Percentiles rank a stretch among this genome's conserved stretches.
phyloP scores from a whole-genome alignment of 768 basidiomycete genomes.

The Pleurotus salmoneostramineus region DNA sequence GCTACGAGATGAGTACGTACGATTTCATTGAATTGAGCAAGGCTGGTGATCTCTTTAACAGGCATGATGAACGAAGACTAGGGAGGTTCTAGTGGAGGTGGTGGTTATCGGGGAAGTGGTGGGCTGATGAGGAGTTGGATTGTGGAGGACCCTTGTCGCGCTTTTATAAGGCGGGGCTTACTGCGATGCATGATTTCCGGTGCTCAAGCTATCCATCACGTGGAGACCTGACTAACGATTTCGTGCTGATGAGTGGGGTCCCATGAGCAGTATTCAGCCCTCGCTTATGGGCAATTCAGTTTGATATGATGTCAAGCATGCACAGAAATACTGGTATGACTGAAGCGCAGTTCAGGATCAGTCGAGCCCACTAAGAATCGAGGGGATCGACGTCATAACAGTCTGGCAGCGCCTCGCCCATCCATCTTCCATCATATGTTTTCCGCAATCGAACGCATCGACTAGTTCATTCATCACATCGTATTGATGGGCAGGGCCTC shows the following conservation, averaged over 20 bases:
- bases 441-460: too few species aligned
- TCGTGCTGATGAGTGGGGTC: not conserved
- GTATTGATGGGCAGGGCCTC: too few species aligned
- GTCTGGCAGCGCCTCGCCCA: too few species aligned
- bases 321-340: too few species aligned
- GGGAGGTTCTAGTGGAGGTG: not conserved
- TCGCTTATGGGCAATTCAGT: not conserved
- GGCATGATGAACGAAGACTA: not conserved
- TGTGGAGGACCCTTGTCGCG: not conserved
- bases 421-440: too few species aligned
- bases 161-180: not conserved
- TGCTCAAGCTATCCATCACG: not conserved
- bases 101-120: not conserved
- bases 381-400: too few species aligned
- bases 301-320: not conserved
- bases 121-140: not conserved
- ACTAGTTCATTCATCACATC: too few species aligned
- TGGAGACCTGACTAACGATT: conserved; percentile 4
- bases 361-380: too few species aligned
- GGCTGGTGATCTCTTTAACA: not conserved
- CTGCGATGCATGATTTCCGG: too few species aligned
- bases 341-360: too few species aligned
- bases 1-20: conserved; percentile 1
- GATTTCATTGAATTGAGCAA: not conserved
- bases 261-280: not conserved